Base-by-base conservation (phyloP, 164 flowering plant species). In the Magnolia sinica region DNA sequence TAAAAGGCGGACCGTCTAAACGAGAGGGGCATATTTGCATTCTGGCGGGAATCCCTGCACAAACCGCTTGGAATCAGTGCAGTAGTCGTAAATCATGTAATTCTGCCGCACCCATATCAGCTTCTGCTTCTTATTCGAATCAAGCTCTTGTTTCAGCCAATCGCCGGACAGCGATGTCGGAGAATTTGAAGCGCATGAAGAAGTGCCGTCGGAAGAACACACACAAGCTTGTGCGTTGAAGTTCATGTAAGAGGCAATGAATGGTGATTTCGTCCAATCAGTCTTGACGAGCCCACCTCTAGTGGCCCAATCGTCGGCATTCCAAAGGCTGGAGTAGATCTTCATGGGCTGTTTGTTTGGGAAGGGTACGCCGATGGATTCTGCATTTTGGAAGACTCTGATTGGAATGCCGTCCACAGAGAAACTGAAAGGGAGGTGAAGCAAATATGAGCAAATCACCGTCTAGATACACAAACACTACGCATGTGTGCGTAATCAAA, bases 251-350 rank as follows among this genome's bases (percentile, higher is more conserved):
- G 59, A 20, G 19, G 73, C 73, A 8, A 27, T 11, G 19, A 71
- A 71, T 0, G 73, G 73, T 1, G 73, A 58, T 20, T 71, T 19
- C 7, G 84, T 79, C 87, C 87, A 87, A 71, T 84, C 87, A 9
- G 86, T 84, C 68, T 87, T 87, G 70, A 85, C 84, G 9, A 78
- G 49, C 13, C 89, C 89, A 13, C 87, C 89, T 51, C 86, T 73
- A 20, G 88, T 85, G 1, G 89, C 89, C 89, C 89, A 86, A 27
- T 86, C 87, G 70, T 85, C 87, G 0, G 86, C 89, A 52, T 85
- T 83, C 89, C 87, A 86, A 7, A 86, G 20, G 66, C 87, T 85
- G 13, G 87, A 82, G 80, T 87, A 85, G 11, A 68, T 68, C 70
- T 49, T 29, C 70, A 68, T 68, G 49, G 49, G 49, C 18, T 68